Evolutionary conservation across 805 yeast genomes (phyloP).

Genomic region (Clavispora fructus): DNA sequence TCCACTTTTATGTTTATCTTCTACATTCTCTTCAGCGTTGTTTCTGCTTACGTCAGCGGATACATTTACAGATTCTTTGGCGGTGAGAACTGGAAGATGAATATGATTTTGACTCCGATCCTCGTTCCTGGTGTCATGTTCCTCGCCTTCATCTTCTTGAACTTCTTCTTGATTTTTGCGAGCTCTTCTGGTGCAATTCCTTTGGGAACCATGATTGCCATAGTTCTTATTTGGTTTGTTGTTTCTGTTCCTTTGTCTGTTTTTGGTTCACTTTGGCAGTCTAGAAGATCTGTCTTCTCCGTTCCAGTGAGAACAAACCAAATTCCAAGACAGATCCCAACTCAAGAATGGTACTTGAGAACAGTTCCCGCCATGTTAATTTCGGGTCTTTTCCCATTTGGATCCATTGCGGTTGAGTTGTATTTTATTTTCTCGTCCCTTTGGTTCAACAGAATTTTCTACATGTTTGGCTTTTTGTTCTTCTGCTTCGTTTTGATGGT

Average conservation of each 20-base stretch:
- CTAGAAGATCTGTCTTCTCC: constrained; percentile 50
- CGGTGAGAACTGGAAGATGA: constrained; percentile 86
- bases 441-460: constrained; percentile 91
- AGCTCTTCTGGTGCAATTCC: constrained; percentile 95
- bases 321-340: constrained; percentile 93
- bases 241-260: constrained; percentile 81
- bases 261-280: constrained; percentile 75
- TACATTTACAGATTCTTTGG: constrained; percentile 82
- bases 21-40: constrained; percentile 72
- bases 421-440: constrained; percentile 85
- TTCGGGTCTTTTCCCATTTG: constrained; percentile 92
- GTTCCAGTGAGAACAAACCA: constrained; percentile 90
- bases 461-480: constrained; percentile 96
- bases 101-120: constrained; percentile 75
- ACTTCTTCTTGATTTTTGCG: constrained; percentile 73
- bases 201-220: constrained; percentile 77
- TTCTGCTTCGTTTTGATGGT: constrained; percentile 82
- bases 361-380: constrained; percentile 62
- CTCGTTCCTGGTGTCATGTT: constrained; percentile 81
- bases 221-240: constrained; percentile 78
- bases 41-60: constrained; percentile 87
- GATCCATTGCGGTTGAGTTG: constrained; percentile 91
- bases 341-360: constrained; percentile 78
- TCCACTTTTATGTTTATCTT: constrained; percentile 84
- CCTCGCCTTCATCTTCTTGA: constrained; percentile 57